phyloP scores from a whole-genome alignment of 768 basidiomycete species.

The Russula olivacea region DNA sequence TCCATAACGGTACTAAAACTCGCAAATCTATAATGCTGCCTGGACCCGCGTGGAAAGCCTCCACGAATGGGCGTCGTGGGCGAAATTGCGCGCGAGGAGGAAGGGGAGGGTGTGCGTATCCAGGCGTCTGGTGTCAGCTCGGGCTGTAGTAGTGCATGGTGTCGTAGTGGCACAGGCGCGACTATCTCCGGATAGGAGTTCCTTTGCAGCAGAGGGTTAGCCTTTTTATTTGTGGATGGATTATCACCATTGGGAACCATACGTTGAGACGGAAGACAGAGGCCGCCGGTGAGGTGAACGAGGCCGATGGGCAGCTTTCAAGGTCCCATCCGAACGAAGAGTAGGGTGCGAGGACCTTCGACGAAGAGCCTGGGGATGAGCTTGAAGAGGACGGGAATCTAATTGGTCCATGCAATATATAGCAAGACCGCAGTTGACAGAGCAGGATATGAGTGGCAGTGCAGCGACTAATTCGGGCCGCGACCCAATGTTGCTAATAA shows the following conservation, averaged over 20 bases:
- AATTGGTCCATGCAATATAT: constrained; percentile 12
- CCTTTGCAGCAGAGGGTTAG: constrained; percentile 5
- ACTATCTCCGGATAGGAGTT: constrained; percentile 14
- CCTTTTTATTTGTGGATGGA: background rate
- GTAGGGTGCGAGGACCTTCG: constrained; percentile 14
- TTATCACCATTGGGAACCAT: background rate
- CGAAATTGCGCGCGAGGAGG: constrained; percentile 7
- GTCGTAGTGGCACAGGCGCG: constrained; percentile 13
- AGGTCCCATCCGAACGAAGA: constrained; percentile 7
- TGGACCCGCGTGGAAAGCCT: constrained; percentile 53
- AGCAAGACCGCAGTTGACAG: background rate
- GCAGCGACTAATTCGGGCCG: background rate
- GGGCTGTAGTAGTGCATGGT: constrained; percentile 15
- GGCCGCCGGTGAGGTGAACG: constrained; percentile 7
- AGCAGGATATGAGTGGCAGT: background rate
- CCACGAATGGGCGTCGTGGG: constrained; percentile 40
- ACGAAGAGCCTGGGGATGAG: background rate
- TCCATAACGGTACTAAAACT: constrained; percentile 45
- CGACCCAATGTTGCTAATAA: background rate
- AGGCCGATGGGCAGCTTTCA: constrained; percentile 5
- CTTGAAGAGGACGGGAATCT: background rate
- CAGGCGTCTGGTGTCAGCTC: constrained; percentile 13
- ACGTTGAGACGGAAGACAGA: constrained; percentile 6
- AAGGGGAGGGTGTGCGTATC: constrained; percentile 20
- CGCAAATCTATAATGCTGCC: constrained; percentile 33